Evolutionary conservation across 2,329 filamentous ascomycete species (phyloP).

Genomic region (Teratosphaeria zuluensis): DNA sequence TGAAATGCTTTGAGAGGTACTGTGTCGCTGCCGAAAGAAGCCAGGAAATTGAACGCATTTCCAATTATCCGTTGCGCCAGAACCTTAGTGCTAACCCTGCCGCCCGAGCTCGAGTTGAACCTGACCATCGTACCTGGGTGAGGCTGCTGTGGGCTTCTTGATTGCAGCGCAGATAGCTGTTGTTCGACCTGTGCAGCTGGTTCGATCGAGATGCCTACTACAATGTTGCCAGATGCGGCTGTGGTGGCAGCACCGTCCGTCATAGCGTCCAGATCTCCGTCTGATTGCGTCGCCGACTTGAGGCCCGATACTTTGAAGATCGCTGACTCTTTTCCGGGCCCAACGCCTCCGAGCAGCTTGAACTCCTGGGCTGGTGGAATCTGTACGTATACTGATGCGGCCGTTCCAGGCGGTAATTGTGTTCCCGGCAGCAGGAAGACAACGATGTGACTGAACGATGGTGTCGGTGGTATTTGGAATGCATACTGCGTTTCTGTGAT

Average conservation of each 20-base stretch:
- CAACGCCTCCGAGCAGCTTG: constrained; percentile 79
- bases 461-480: constrained; percentile 52
- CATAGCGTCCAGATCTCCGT: constrained; percentile 43
- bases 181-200: constrained; percentile 59
- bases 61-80: constrained; percentile 90
- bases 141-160: constrained; percentile 25
- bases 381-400: constrained; percentile 84
- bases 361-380: constrained; percentile 55
- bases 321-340: constrained; percentile 80
- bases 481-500: constrained; percentile 53
- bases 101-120: constrained; percentile 7
- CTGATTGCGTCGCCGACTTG: constrained; percentile 28
- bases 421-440: constrained; percentile 80
- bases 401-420: constrained; percentile 61
- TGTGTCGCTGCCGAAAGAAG: constrained; percentile 79
- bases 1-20: constrained; percentile 92
- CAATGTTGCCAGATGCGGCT: constrained; percentile 41
- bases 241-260: constrained; percentile 24
- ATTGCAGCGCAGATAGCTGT: constrained; percentile 51
- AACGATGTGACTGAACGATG: constrained; percentile 63
- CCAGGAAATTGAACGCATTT: constrained; percentile 93
- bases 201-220: constrained; percentile 77
- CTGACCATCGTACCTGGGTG: constrained; percentile 28
- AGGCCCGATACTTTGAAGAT: constrained; percentile 66
- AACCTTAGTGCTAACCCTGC: constrained; percentile 55